Percentiles rank a stretch among this genome's conserved stretches.
Conservation (phyloP, 2,329 filamentous ascomycete species). For the Xylaria sp. region DNA sequence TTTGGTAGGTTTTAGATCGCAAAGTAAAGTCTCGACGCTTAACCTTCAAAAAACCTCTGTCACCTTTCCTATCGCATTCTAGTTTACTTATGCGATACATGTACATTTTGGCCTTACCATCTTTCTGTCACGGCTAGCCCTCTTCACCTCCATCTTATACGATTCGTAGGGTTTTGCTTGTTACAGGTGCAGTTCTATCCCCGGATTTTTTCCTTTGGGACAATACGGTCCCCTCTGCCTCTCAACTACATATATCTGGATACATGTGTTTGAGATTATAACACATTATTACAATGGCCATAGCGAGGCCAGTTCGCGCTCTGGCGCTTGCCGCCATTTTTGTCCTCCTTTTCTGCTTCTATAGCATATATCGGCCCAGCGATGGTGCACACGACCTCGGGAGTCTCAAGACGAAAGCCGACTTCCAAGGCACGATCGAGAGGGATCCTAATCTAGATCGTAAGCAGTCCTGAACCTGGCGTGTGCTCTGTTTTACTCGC, state of each 20-base stretch:
- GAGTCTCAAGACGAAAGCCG: constrained; percentile 53
- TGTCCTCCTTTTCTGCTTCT: constrained; percentile 81
- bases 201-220: constrained; percentile 22
- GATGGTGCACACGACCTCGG: constrained; percentile 44
- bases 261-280: constrained; percentile 46
- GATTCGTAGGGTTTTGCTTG: constrained; percentile 22
- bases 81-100: constrained; percentile 10
- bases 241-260: constrained; percentile 26
- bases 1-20: constrained; percentile 7
- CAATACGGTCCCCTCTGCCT: not conserved
- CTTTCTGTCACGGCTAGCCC: constrained; percentile 11
- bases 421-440: constrained; percentile 59
- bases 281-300: constrained; percentile 72
- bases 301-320: constrained; percentile 85
- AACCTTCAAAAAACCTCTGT: constrained; percentile 16
- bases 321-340: constrained; percentile 76
- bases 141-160: not conserved
- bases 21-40: constrained; percentile 16
- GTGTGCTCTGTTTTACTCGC: not conserved
- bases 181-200: not conserved
- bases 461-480: constrained; percentile 57
- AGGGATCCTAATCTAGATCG: constrained; percentile 88
- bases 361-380: constrained; percentile 72
- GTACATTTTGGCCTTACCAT: constrained; percentile 10
- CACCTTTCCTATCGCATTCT: constrained; percentile 28